Evolutionary conservation across 2,329 filamentous ascomycete species (phyloP).

Genomic region (Aspergillus glaucus): DNA sequence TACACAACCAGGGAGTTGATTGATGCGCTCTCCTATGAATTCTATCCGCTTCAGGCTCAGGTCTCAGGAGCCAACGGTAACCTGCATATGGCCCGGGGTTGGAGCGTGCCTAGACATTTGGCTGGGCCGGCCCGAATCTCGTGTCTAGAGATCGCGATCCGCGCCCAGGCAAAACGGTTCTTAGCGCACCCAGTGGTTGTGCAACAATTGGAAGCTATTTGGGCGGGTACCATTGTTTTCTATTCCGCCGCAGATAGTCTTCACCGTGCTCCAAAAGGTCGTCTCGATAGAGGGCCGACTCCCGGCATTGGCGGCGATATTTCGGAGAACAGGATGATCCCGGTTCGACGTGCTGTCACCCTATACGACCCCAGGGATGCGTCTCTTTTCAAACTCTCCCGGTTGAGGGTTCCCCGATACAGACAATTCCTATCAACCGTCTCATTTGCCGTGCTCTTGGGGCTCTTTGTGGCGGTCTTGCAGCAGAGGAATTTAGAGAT

Average conservation of each 20-base stretch:
- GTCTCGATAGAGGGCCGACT: constrained; percentile 12
- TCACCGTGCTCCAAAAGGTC: constrained; percentile 54
- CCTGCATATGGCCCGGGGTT: constrained; percentile 28
- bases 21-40: constrained; percentile 90
- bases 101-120: constrained; percentile 38
- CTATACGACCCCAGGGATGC: constrained; percentile 87
- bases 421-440: constrained; percentile 83
- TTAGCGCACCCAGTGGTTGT: constrained; percentile 86
- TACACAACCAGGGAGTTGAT: constrained; percentile 85
- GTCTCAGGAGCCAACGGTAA: constrained; percentile 41
- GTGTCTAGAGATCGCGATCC: constrained; percentile 86
- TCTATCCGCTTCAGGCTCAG: constrained; percentile 82
- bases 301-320: constrained; percentile 20
- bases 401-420: constrained; percentile 84
- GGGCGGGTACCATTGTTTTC: constrained; percentile 92
- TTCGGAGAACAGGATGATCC: constrained; percentile 8
- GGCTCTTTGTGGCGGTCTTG: constrained; percentile 78
- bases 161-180: constrained; percentile 86
- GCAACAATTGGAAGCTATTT: constrained; percentile 93
- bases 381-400: constrained; percentile 83
- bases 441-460: constrained; percentile 78
- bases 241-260: constrained; percentile 81
- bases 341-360: constrained; percentile 63
- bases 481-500: constrained; percentile 69
- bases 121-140: constrained; percentile 70